Percentiles rank a stretch among this genome's conserved stretches.
Conservation (phyloP, 352 stramenopile genomes). For the Plasmopara viticola region DNA sequence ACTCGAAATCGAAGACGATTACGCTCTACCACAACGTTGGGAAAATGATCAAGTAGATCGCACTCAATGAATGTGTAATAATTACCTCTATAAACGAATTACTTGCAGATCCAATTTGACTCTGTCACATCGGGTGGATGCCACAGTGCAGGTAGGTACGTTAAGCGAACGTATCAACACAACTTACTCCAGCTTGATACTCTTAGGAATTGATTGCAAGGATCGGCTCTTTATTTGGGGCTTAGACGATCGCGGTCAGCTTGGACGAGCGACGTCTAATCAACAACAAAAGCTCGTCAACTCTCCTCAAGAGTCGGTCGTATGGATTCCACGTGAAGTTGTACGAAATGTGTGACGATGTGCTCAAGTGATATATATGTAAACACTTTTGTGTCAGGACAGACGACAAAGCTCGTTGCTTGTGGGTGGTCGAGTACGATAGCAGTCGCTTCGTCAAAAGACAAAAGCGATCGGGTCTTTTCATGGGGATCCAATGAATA, state of each 20-base stretch:
- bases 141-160: slow-evolving; percentile 52
- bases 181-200: background rate
- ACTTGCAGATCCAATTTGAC: slow-evolving; percentile 18
- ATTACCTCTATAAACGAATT: background rate
- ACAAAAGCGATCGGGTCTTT: slow-evolving; percentile 18
- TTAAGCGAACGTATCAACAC: background rate
- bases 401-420: slow-evolving; percentile 36
- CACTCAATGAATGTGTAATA: background rate
- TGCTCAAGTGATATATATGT: background rate
- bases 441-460: slow-evolving; percentile 21
- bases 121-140: slow-evolving; percentile 55
- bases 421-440: slow-evolving; percentile 75
- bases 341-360: slow-evolving; percentile 3
- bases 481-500: slow-evolving; percentile 59
- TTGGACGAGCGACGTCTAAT: slow-evolving; percentile 18
- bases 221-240: slow-evolving; percentile 64
- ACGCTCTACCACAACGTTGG: slow-evolving; percentile 48
- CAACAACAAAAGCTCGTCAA: slow-evolving; percentile 8
- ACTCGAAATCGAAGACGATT: slow-evolving; percentile 44
- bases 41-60: slow-evolving; percentile 7
- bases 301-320: slow-evolving; percentile 2
- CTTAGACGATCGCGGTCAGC: slow-evolving; percentile 48
- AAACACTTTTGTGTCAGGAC: background rate
- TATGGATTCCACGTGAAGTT: slow-evolving; percentile 10
- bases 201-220: slow-evolving; percentile 19